phyloP scores from a whole-genome alignment of 331 rosid genomes.

The Spiraea crenata region DNA sequence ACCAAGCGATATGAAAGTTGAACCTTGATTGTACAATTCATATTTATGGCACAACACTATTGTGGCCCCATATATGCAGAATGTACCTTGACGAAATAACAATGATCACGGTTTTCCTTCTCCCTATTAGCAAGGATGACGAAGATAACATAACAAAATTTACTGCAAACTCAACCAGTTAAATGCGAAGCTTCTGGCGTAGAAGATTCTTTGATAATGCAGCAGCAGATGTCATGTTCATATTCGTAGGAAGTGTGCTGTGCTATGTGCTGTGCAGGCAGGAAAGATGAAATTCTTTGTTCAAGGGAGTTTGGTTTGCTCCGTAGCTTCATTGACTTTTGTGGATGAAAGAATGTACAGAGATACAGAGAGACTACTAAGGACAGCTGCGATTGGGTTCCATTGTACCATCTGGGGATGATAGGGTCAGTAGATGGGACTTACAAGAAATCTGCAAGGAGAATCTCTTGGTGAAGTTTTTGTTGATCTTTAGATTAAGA shows the following conservation, averaged over 20 bases:
- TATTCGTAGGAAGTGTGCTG: slow-evolving; percentile 25
- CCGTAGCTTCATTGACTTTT: background rate
- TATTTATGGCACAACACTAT: slow-evolving; percentile 16
- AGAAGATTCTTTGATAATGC: slow-evolving; percentile 23
- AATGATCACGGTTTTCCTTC: slow-evolving; percentile 28
- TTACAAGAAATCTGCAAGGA: slow-evolving; percentile 13
- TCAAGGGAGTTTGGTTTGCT: slow-evolving; percentile 8
- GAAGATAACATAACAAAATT: slow-evolving; percentile 19
- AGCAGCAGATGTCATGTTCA: slow-evolving; percentile 24
- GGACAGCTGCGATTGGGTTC: slow-evolving; percentile 11
- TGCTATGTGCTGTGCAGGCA: slow-evolving; percentile 30
- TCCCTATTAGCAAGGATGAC: slow-evolving; percentile 16
- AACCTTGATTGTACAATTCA: slow-evolving; percentile 43
- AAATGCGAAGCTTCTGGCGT: slow-evolving; percentile 25
- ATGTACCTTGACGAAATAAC: slow-evolving; percentile 32
- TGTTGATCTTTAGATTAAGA: background rate
- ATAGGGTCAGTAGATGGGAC: background rate
- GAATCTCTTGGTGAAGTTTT: slow-evolving; percentile 18
- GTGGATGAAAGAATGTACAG: slow-evolving; percentile 40
- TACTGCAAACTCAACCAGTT: background rate
- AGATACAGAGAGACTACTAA: slow-evolving; percentile 17
- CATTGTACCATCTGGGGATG: background rate
- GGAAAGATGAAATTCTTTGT: slow-evolving; percentile 37
- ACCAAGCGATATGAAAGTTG: slow-evolving; percentile 59
- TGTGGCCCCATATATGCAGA: slow-evolving; percentile 12